A percentile compares a stretch with the other conserved stretches of the same genome.
These are phyloP conservation scores for Eucalyptus urophylla DNA, from an alignment of 345 rosid species.

Conservation along the genomic window DNA sequence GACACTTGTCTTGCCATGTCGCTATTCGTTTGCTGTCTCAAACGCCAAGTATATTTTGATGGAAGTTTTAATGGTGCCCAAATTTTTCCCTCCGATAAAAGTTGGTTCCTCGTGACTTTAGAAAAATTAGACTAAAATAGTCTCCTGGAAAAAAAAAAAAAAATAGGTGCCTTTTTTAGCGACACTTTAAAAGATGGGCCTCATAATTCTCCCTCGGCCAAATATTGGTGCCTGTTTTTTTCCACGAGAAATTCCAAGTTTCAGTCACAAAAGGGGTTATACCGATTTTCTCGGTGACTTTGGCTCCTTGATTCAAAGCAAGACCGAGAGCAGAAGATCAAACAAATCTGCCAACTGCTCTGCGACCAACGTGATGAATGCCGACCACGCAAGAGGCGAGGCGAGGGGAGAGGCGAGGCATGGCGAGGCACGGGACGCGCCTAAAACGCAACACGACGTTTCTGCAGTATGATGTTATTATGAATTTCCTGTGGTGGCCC, in stretches of 20 bases:
- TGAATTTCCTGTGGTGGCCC: not conserved
- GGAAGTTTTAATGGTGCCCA: not conserved
- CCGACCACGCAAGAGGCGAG: not conserved
- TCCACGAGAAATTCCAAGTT: not conserved
- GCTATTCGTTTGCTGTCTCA: not conserved
- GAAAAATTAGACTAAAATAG: not conserved
- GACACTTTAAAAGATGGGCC: not conserved
- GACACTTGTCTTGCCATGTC: not conserved
- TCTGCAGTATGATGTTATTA: not conserved
- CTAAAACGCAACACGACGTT: not conserved
- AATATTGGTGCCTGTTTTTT: not conserved
- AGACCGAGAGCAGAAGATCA: not conserved
- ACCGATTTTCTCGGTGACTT: not conserved
- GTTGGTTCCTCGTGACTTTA: not conserved
- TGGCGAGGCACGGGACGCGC: not conserved
- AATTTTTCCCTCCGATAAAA: not conserved
- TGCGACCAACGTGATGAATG: not conserved
- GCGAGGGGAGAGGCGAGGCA: not conserved
- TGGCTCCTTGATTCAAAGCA: not conserved
- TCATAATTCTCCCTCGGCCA: not conserved
- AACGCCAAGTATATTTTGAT: not conserved
- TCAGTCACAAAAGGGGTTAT: not conserved
- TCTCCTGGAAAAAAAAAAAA: too few relatives aligned
- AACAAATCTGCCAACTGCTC: not conserved
- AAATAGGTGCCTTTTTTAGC: not conserved